phyloP scores from a whole-genome alignment of 352 stramenopile genomes.

The Pythium rhizo-oryzae region DNA sequence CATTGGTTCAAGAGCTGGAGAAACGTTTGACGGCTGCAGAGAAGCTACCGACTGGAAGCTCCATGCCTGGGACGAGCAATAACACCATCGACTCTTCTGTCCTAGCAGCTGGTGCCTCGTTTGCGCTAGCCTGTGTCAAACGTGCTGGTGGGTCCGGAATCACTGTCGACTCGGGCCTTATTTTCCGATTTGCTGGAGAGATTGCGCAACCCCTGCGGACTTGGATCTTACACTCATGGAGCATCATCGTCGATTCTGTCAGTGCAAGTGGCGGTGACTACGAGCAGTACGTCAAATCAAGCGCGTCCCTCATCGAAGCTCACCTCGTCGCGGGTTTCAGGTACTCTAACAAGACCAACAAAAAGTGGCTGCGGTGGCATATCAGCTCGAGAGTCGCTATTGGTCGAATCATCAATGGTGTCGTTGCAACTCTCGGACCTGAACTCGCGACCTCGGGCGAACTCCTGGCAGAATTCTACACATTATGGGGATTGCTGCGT shows the following conservation, averaged over 20 bases:
- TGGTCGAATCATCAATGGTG: slow-evolving; percentile 42
- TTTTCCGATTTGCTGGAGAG: slow-evolving; percentile 72
- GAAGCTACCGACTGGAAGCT: slow-evolving; percentile 37
- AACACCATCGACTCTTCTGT: slow-evolving; percentile 46
- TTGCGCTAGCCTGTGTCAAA: slow-evolving; percentile 84
- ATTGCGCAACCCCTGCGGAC: slow-evolving; percentile 73
- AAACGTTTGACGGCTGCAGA: slow-evolving; percentile 60
- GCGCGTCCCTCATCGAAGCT: slow-evolving; percentile 67
- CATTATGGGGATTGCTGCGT: slow-evolving; percentile 70
- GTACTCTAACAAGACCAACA: slow-evolving; percentile 57
- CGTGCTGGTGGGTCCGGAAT: slow-evolving; percentile 73
- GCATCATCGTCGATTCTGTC: slow-evolving; percentile 81
- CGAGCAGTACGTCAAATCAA: slow-evolving; percentile 82
- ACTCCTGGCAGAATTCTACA: slow-evolving; percentile 55
- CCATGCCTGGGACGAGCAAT: slow-evolving; percentile 33
- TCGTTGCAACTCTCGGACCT: slow-evolving; percentile 39
- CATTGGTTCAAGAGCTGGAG: slow-evolving; percentile 69
- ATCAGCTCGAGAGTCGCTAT: slow-evolving; percentile 34
- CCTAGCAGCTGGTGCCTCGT: slow-evolving; percentile 63
- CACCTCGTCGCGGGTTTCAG: slow-evolving; percentile 78
- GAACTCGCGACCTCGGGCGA: slow-evolving; percentile 27
- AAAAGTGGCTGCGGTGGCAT: slow-evolving; percentile 31
- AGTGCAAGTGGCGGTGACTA: slow-evolving; percentile 76
- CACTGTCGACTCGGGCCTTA: slow-evolving; percentile 70
- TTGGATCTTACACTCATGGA: slow-evolving; percentile 86